Base-by-base conservation (phyloP, 257 asterid species). In the Solanum tarapatanum region DNA sequence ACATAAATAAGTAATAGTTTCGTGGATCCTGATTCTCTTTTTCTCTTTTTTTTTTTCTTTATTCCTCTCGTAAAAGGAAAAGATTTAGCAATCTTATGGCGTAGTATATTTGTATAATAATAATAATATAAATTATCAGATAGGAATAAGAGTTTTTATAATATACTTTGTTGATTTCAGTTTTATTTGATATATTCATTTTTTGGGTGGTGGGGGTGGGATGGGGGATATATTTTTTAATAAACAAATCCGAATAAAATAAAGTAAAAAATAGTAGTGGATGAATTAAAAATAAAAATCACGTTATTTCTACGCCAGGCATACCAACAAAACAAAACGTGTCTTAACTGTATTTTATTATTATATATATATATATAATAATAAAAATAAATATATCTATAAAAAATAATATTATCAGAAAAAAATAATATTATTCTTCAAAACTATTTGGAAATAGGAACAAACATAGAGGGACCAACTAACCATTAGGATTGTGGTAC, bases 311-410 rank as follows among this genome's bases (percentile, higher is more conserved):
- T 84, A 86, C 51, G 88, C 64, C 84, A 82, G 84, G 84, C 85
- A 83, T 73, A 39, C 84, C 21, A 86, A 35, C 86, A 30, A 30
- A 70, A 88, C 91, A 87, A 87, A 84, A 87, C 91, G 89, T 89
- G 84, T 86, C 45, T 32, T 36, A 70, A 66, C 74, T 26, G 10
- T 68, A 76, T 66, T 35, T 88, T 39, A 32, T 84, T 48, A 48
- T 48, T 14, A 14, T 48, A 45, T 39, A 41, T 43, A 43, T 1
- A 30, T 3, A 35, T 35, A 36, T 36, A 35, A 36, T 36, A 37
- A 16, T 51, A 51, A 51, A 51, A 16, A 51, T 5, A 17, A 6
- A 16, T 51, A 51, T 51, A 14, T 5, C 7, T 48, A 14, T 48
- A 48, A 48, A 43, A 39, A 41, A 48, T 13, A 48, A 19, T 62